Conservation (phyloP, 768 basidiomycete species). For the Baorangia bicolor region DNA sequence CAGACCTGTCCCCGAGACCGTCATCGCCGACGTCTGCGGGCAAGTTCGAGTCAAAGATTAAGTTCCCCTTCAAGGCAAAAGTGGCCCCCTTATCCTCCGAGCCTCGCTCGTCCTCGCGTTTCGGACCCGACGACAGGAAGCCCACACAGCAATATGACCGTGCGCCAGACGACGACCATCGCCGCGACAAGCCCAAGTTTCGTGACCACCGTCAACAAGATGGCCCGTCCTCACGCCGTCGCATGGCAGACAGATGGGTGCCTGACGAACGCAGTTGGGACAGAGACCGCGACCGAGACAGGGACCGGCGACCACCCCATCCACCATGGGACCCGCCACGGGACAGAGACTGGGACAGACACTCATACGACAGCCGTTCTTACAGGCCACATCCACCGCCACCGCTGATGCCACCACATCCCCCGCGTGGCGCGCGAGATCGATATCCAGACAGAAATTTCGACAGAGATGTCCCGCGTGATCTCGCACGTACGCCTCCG, state of each 20-base stretch:
- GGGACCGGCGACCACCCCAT: constrained; percentile 26
- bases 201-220: constrained; percentile 24
- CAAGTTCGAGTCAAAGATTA: constrained; percentile 48
- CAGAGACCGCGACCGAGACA: constrained; percentile 23
- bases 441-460: constrained; percentile 24
- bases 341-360: constrained; percentile 28
- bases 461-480: constrained; percentile 24
- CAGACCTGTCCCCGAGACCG: constrained; percentile 29
- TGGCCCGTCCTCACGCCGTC: constrained; percentile 15
- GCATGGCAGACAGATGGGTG: constrained; percentile 23
- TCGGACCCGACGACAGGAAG: constrained; percentile 26
- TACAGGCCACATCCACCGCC: constrained; percentile 18
- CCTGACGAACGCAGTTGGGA: constrained; percentile 29
- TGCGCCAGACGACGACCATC: constrained; percentile 45
- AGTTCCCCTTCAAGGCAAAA: constrained; percentile 74
- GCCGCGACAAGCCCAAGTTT: constrained; percentile 29
- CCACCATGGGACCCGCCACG: constrained; percentile 20
- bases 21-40: constrained; percentile 26
- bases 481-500: constrained; percentile 22
- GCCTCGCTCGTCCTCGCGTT: constrained; percentile 35
- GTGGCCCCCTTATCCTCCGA: not conserved
- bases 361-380: constrained; percentile 15
- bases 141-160: constrained; percentile 36
- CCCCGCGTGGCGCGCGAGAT: constrained; percentile 21
- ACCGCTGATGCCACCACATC: constrained; percentile 4